Base-by-base conservation (phyloP, 75 land plant genomes). In the Pinus taeda region DNA sequence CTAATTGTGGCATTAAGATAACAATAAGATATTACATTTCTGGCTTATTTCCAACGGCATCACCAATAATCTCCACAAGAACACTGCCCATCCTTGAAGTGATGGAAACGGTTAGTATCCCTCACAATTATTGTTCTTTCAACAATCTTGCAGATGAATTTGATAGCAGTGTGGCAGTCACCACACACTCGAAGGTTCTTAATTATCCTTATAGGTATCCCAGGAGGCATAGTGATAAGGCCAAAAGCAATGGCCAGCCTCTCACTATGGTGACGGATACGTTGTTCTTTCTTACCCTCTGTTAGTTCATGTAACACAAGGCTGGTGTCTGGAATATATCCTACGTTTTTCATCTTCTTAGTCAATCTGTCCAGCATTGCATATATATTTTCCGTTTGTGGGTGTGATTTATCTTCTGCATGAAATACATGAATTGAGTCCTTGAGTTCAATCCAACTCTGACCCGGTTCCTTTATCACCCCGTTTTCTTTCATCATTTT, bases 331-430 rank as follows among this genome's bases (percentile, higher is more conserved):
- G 72, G 72, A 26, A 70, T 8, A 39, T 70, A 70, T 70, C 72
- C 49, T 70, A 2, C 53, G 8, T 42, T 15, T 39, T 70, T 70
- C 72, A 70, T 70, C 72, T 70, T n/a, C 53, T n/a, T 42, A 70
- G 17, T 33, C 21, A 70, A 39, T 1, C 53, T 39, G 4, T 70
- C 12, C 21, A 70, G 53, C 53, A 70, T 42, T 42, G 20, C 5
- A 30, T 70, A 70, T 37, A 70, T 70, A 3, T 70, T 15, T 37
- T 70, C 45, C 18, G 72, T 20, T 42, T 70, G 21, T 13, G 72
- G 72, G 53, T 70, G 72, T 39, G 21, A 70, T 1, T 30, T 77
- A 57, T 77, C 77, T 26, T 76, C 67, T 76, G 61, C 77, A 26
- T 60, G 8, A 7, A 76, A 76, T 39, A 22, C 13, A 60, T 76